Evolutionary conservation across 805 yeast genomes (phyloP).

Genomic region (Teunomyces panamensis): DNA sequence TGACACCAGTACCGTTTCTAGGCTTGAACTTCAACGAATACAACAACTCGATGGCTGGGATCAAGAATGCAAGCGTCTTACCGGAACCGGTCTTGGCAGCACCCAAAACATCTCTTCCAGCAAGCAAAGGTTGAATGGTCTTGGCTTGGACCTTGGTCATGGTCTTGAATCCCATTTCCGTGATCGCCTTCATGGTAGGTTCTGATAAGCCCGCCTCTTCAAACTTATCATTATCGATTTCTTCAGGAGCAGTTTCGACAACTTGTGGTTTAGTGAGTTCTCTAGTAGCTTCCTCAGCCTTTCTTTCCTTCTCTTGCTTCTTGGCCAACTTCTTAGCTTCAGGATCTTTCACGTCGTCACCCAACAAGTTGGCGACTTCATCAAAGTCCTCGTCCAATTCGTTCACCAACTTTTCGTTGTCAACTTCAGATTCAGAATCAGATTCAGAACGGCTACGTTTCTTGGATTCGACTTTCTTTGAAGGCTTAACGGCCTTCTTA

Average conservation of each 20-base stretch:
- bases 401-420: slow-evolving; percentile 46
- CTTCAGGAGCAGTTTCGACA: slow-evolving; percentile 24
- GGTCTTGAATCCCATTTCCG: slow-evolving; percentile 82
- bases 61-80: slow-evolving; percentile 89
- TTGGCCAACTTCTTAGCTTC: slow-evolving; percentile 28
- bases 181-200: slow-evolving; percentile 78
- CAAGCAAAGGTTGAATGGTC: slow-evolving; percentile 93
- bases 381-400: slow-evolving; percentile 56
- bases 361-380: slow-evolving; percentile 55
- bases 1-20: slow-evolving; percentile 96
- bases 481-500: slow-evolving; percentile 8
- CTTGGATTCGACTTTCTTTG: slow-evolving; percentile 24
- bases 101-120: slow-evolving; percentile 96
- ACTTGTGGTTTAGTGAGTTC: slow-evolving; percentile 30
- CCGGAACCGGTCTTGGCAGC: slow-evolving; percentile 99
- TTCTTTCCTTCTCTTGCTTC: slow-evolving; percentile 14
- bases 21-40: slow-evolving; percentile 93
- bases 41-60: slow-evolving; percentile 93
- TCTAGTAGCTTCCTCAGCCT: slow-evolving; percentile 19
- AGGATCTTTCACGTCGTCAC: slow-evolving; percentile 41
- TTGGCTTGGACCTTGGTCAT: slow-evolving; percentile 96
- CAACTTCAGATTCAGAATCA: slow-evolving; percentile 28
- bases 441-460: slow-evolving; percentile 13
- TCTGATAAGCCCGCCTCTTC: slow-evolving; percentile 61
- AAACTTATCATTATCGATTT: slow-evolving; percentile 31